Base-by-base conservation (phyloP, 768 basidiomycete species). In the Crassisporium funariophilum region DNA sequence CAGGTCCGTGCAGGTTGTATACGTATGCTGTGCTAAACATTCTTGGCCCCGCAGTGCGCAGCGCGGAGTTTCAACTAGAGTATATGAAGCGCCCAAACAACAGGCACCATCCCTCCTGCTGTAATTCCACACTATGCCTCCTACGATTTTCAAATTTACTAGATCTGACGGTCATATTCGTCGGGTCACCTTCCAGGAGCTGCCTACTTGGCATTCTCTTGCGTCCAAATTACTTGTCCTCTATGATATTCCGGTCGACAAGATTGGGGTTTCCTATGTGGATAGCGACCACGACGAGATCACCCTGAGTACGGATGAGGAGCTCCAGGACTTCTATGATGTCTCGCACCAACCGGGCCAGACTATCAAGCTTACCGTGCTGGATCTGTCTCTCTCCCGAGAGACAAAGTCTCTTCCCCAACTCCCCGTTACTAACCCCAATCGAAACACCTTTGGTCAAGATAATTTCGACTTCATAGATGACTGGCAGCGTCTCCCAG, bases 221-320 rank as follows among this genome's bases (percentile, higher is more conserved):
- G 77, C 84, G 10, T 54, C 69, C 27, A 83, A 74, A 55, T 78
- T 89, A 47, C 72, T 77, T 36, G 52, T 56, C 19, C 65, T 72
- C 46, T 91, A 62, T 52, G 59, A 60, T 35, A 83, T 91, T 31
- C 78, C 85, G 3, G 44, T 65, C 44, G 76, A 78, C 47, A 74
- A 75, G 41, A 68, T 90, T 41, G 86, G 74, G 2, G 82, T 88
- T 24, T 82, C 84, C 23, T 91, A 92, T 63, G 49, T 83, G 39
- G 90, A 92, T 63, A 61, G 62, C 23, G 88, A 91, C 58, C 76
- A 79, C 29, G 90, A 91, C 58, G 80, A 84, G 49, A 81, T 92
- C 51, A 91, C 88, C 9, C 71, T 91, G 46, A 87, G 80, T 64
- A 81, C 88, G 3, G 74, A 88, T 44, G 83, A 83, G 24, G 90